phyloP scores from a whole-genome alignment of 2,329 filamentous ascomycete species.

The Scolecobasidium constrictum region DNA sequence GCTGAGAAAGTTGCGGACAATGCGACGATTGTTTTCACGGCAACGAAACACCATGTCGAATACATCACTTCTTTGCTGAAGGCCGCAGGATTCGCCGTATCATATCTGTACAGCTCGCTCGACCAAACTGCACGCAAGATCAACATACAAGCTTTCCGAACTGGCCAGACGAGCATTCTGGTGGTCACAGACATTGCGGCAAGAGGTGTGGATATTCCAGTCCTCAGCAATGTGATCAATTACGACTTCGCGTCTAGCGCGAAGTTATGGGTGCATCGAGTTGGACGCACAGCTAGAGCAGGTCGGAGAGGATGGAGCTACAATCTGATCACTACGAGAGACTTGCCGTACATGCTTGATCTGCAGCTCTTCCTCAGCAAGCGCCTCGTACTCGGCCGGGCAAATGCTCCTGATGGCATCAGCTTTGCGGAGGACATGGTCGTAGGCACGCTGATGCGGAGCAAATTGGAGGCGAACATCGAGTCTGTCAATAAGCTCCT shows the following conservation, averaged over 20 bases:
- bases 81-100: constrained; percentile 74
- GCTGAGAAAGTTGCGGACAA: constrained; percentile 16
- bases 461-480: constrained; percentile 60
- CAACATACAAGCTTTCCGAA: constrained; percentile 82
- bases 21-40: constrained; percentile 88
- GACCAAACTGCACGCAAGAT: constrained; percentile 89
- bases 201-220: constrained; percentile 92
- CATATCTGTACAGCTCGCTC: constrained; percentile 87
- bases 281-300: constrained; percentile 90
- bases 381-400: constrained; percentile 64
- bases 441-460: constrained; percentile 63
- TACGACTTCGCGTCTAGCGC: constrained; percentile 96
- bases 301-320: constrained; percentile 91
- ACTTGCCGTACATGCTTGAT: constrained; percentile 86
- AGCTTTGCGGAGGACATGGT: constrained; percentile 78
- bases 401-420: constrained; percentile 40
- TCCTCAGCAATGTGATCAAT: constrained; percentile 95
- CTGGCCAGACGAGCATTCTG: constrained; percentile 74
- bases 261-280: constrained; percentile 92
- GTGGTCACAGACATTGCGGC: constrained; percentile 96
- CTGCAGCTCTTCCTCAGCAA: constrained; percentile 90
- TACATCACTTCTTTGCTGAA: constrained; percentile 77
- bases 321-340: constrained; percentile 76
- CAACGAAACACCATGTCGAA: constrained; percentile 96
- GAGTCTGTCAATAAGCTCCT: constrained; percentile 80